A percentile compares a stretch with the other conserved stretches of the same genome.
Evolutionary conservation across 2,329 filamentous ascomycete species (phyloP).

Genomic region (Aspergillus ochraceus): DNA sequence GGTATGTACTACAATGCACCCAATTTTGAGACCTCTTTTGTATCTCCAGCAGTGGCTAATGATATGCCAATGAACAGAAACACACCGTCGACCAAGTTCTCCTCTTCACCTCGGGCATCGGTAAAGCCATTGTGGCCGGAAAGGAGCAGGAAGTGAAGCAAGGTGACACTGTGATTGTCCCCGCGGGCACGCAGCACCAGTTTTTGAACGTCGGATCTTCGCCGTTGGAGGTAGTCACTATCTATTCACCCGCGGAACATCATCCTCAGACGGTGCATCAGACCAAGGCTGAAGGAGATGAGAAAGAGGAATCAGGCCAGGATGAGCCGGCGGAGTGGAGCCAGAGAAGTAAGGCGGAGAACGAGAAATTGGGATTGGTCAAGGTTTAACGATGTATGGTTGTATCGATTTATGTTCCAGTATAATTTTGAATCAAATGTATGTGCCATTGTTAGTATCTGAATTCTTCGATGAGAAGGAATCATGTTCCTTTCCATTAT

Average conservation of each 20-base stretch:
- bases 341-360: constrained; percentile 56
- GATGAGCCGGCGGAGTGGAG: constrained; percentile 64
- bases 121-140: constrained; percentile 59
- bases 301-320: constrained; percentile 60
- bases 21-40: background rate
- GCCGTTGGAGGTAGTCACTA: constrained; percentile 62
- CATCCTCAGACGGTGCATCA: constrained; percentile 59
- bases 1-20: constrained; percentile 36
- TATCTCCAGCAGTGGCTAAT: background rate
- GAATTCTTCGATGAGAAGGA: no score
- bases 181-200: constrained; percentile 65
- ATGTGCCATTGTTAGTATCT: background rate
- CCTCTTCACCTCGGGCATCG: constrained; percentile 62
- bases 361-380: constrained; percentile 58
- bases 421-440: background rate
- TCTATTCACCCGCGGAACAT: constrained; percentile 65
- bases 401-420: background rate
- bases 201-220: constrained; percentile 62
- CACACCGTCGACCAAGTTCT: constrained; percentile 66
- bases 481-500: no score
- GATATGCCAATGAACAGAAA: constrained; percentile 20
- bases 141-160: constrained; percentile 58
- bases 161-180: constrained; percentile 61
- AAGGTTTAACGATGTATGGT: background rate
- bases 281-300: constrained; percentile 64